Evolutionary conservation across 1,284 basidiomycete genomes (phyloP), one percentile per base, ranked within the genome.

Genomic region (Apiotrichum siamense): DNA sequence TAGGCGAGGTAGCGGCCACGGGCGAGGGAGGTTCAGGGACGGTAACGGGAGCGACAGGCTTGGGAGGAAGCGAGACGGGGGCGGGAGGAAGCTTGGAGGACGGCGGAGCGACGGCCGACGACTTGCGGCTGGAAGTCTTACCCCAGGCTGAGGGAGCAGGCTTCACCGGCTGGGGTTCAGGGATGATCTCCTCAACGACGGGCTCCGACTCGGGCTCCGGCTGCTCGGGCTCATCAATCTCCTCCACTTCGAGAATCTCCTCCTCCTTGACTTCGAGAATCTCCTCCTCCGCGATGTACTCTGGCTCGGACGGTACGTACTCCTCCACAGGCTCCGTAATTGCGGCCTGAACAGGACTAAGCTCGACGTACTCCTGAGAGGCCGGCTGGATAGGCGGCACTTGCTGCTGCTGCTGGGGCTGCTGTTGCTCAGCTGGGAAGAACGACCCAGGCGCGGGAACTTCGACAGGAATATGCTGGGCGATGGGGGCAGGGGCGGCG

Each of bases 1-100:
- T 35, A 12, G 49, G 21, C 44, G 52, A 50, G 24, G 52, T 51
- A 26, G 59, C 44, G 23, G 82, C 52, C 26, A 39, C 36, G 21
- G 32, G 44, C 2, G 33, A 18, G 17, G 78, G 80, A 15, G 59
- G 33, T 15, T 54, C 59, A 18, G 76, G 75, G 83, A 85, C 87
- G 6, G 79, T 67, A 63, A 82, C 83, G 18, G 45, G 49, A 20
- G 55, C 33, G 13, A 46, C 44, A 15, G 64, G 63, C 47, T 65
- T 69, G 26, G 65, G 48, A n/a, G 66, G 60, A 20, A 63, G 64
- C n/a, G 63, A 64, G 20, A 61, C 55, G 24, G 55, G 65, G 10
- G 63, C 57, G 36, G 65, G 51, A 23, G 63, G 59, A 23, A 64
- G 59, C 44, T 57, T 59, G 35, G 54, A 59, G 7, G 56, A 44